A percentile compares a stretch with the other conserved stretches of the same genome.
Evolutionary conservation across 2,329 filamentous ascomycete genomes (phyloP).

Genomic region (Monosporascus sp.): DNA sequence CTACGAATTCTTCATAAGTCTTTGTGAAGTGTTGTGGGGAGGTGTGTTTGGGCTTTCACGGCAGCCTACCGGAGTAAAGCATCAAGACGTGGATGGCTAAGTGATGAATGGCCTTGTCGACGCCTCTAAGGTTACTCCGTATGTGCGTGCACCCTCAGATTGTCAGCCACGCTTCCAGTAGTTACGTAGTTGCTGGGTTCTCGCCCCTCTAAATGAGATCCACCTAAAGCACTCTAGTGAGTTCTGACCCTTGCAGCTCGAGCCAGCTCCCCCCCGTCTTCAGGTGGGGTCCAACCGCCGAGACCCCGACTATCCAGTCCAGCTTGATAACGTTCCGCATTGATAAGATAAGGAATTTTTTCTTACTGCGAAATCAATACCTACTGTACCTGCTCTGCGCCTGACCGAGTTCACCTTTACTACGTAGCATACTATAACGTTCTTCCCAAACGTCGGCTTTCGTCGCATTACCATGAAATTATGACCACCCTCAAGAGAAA

Average conservation of each 20-base stretch:
- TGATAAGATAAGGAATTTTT: slow-evolving; percentile 1
- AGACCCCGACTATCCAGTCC: background rate
- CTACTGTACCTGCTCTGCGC: no score
- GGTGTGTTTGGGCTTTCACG: no score
- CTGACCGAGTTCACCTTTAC: background rate
- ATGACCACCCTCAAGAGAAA: slow-evolving; percentile 57
- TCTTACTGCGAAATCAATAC: background rate
- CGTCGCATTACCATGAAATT: slow-evolving; percentile 19
- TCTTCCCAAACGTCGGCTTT: background rate
- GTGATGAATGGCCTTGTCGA: background rate
- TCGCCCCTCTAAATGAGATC: background rate
- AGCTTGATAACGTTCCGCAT: background rate
- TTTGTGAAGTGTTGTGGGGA: background rate
- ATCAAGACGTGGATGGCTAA: background rate
- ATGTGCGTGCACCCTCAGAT: no score
- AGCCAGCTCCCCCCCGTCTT: no score
- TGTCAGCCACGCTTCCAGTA: no score
- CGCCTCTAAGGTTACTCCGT: no score
- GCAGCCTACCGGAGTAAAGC: no score
- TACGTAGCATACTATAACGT: background rate
- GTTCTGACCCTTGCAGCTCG: background rate
- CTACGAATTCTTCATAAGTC: background rate
- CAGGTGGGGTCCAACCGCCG: background rate
- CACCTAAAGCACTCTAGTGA: background rate
- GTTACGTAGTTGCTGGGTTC: no score